Base-by-base conservation (phyloP, 2,329 filamentous ascomycete species). In the Beauveria sp. region DNA sequence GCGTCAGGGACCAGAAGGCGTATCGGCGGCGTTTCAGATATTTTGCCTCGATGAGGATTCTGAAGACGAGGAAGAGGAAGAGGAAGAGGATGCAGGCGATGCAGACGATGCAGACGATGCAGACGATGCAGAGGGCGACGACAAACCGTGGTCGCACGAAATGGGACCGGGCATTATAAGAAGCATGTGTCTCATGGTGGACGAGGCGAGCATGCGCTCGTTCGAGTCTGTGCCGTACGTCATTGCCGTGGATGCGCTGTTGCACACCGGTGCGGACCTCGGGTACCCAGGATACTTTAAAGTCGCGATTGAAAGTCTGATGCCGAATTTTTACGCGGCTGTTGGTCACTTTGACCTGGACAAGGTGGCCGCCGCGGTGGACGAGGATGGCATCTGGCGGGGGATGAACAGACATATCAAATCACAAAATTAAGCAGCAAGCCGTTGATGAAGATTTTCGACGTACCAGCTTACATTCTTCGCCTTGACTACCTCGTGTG, bases 171-270 rank as follows among this genome's bases (percentile, higher is more conserved):
- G 55, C 3, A 37, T 58, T 22, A 43, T 58, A 24, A 10, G 34
- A 8, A 58, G 46, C 34, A 28, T 51, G 34, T 58, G 34, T 28
- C 37, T 58, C 22, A 58, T 58, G 55, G 46, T 9, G 5, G 46
- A 58, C 34, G 55, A 58, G 46, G 46, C 18, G 2, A 22, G 55
- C 24, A 50, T 58, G 46, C 46, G 46, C 22, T 58, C 55, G 3
- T 20, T 30, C 5, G 9, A 46, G 2, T 2, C 20, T 2, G 9
- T 16, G 20, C 46, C 55, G 3, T 58, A 58, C 34, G 55, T 58
- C 20, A 14, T 43, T 12, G 55, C 55, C 20, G 55, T 58, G n/a
- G 55, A 58, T 51, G 55, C 34, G 55, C n/a, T 58, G 34, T 47
- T 58, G 46, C 46, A 51, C 37, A 58, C 46, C 1, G 55, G 55